Base-by-base conservation (phyloP, 1,284 basidiomycete genomes). In the Cerrena zonata region DNA sequence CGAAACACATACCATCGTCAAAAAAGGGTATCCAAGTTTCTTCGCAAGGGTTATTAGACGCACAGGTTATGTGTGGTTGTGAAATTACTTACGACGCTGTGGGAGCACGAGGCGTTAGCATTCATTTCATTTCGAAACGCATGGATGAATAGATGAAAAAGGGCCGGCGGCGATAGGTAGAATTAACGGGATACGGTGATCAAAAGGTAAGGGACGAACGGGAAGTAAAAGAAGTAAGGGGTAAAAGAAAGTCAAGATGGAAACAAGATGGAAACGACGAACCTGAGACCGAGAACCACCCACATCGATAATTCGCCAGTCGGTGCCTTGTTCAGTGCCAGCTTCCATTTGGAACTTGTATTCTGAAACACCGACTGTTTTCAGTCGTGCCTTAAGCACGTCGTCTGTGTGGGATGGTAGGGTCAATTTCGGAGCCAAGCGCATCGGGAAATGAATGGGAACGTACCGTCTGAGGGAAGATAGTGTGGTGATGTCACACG, bases 301-400 rank as follows among this genome's bases (percentile, higher is more conserved):
- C 37, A 89, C 87, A 58, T 89, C 86, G 40, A 88, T 79, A 55
- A 89, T 87, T 50, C 84, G 75, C 86, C 86, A 89, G 61, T 89
- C 85, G 1, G 82, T 81, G 2, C 84, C 86, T 51, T 75, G 78
- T 57, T 88, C 85, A 49, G 80, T 70, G 10, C 84, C 84, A 3
- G 84, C 78, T 62, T 87, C 86, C 79, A 89, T 86, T 67, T 86
- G 80, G 59, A 88, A 89, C 61, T 76, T 80, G 66, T 89, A 85
- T 64, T 89, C 86, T 4, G 80, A 81, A 11, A 88, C 84, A 2
- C 86, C 86, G 34, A 89, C 80, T 0, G 86, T 89, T 63, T 88
- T 72, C 39, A 73, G 60, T 13, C 71, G 63, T 23, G 71, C 71
- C 43, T 59, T 65, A 44, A 71, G 61, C 15, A 89, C 86, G 59